Base-by-base conservation (phyloP, 805 yeast species). In the Diddensiella santjacobensis region DNA sequence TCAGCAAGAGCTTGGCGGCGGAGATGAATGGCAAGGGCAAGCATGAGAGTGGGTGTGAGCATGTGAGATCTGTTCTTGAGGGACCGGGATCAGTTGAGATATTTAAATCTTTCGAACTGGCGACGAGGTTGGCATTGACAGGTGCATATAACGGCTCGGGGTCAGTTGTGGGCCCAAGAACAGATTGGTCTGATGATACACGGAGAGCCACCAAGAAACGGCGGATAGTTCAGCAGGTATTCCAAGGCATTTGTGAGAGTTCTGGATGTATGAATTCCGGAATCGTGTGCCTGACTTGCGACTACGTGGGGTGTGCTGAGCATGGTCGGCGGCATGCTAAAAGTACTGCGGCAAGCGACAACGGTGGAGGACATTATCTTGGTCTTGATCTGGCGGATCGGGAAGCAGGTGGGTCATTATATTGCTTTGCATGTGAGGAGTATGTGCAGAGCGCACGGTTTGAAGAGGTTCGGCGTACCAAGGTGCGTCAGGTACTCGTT, bases 361-460 rank as follows among this genome's bases (percentile, higher is more conserved):
- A n/a, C n/a, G n/a, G n/a, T n/a, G n/a, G n/a, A n/a, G 50, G 50
- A 11, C 58, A 56, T 43, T 20, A 71, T 2, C 74, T 81, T 62
- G 87, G 83, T 19, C 82, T 87, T 33, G 89, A 84, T 63, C 72
- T 63, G 18, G 22, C 50, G 20, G 52, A 88, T 2, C 69, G 71
- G 17, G 75, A 79, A 43, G 90, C 90, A 51, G 22, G 41, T 41
- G 6, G 38, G 20, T 8, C 20, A 8, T 65, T 90, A 39, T 83
- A 79, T 60, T 91, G 98, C 64, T 84, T 85, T 65, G 79, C 75
- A 62, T 91, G 98, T 66, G 76, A 78, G 13, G 82, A 83, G 57
- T 84, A 83, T 59, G 78, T 86, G 22, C 77, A 82, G 51, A 84
- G 84, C 57, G 72, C 77, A 2, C 68, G 68, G 41, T 65, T 85